Conservation (phyloP, 108 stramenopile genomes). For the Tribonema minus region DNA sequence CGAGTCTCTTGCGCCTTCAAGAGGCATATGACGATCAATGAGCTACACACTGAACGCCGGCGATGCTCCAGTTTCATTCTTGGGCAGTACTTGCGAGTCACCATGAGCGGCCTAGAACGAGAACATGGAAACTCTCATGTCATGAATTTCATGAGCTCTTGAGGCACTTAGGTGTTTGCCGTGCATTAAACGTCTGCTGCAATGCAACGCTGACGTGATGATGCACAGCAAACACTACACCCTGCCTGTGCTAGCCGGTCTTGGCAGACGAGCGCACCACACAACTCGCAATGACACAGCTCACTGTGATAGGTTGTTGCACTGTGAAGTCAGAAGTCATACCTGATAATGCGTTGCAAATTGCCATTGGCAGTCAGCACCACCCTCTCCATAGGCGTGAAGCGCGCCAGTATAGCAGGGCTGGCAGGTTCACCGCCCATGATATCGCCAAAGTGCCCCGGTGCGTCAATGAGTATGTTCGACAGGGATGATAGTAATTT, state of each 20-base stretch:
- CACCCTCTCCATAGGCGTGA: constrained; percentile 36
- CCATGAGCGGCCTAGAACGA: not conserved
- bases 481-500: no score
- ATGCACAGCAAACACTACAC: not conserved
- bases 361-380: constrained; percentile 51
- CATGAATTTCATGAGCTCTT: no score
- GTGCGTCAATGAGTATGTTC: no score
- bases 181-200: not conserved
- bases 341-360: constrained; percentile 49
- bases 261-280: not conserved
- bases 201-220: not conserved
- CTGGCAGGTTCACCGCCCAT: not conserved
- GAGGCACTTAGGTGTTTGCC: no score
- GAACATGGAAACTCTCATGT: not conserved
- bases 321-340: not conserved
- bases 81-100: not conserved
- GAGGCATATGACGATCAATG: not conserved
- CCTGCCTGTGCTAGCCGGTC: not conserved
- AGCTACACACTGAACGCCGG: not conserved
- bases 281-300: not conserved
- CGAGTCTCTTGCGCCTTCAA: not conserved
- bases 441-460: not conserved
- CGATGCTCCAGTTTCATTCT: not conserved
- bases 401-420: not conserved
- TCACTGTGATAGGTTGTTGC: not conserved